Percentiles rank a stretch among this genome's conserved stretches.
These are phyloP conservation scores for Leonotis leonurus DNA, from an alignment of 257 asterid genomes.

Conservation along the genomic window DNA sequence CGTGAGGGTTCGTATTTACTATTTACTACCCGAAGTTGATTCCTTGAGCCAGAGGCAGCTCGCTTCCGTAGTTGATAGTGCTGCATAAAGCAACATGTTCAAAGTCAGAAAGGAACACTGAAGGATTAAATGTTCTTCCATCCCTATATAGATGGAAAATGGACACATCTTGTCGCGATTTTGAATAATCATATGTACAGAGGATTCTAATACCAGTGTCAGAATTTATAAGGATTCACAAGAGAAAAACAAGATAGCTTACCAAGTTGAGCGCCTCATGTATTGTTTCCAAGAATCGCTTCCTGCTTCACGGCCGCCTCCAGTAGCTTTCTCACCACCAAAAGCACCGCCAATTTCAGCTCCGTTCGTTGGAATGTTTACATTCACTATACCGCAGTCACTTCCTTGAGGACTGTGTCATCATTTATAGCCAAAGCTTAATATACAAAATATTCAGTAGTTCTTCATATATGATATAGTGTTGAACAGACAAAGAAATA, in stretches of 20 bases:
- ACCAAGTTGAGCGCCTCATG: conserved; percentile 99
- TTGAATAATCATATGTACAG: too few relatives aligned
- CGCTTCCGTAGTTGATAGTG: conserved; percentile 69
- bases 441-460: not conserved
- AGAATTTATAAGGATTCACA: not conserved
- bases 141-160: too few relatives aligned
- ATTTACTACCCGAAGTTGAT: conserved; percentile 57
- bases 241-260: too few relatives aligned
- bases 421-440: not conserved
- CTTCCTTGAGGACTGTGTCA: conserved; percentile 79
- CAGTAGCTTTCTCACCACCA: conserved; percentile 98
- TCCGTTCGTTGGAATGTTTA: conserved; percentile 90
- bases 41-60: conserved; percentile 85
- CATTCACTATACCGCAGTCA: conserved; percentile 96
- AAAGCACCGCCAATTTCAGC: conserved; percentile 99
- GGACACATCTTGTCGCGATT: too few relatives aligned
- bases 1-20: not conserved
- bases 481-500: too few relatives aligned
- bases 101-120: conserved; percentile 4
- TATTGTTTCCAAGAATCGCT: conserved; percentile 99
- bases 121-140: not conserved
- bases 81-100: conserved; percentile 34
- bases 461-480: too few relatives aligned
- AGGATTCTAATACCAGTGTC: too few relatives aligned
- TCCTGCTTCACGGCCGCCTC: conserved; percentile 99